Percentiles rank a stretch among this genome's conserved stretches.
These are phyloP conservation scores for Blumeria graminis DNA, from an alignment of 2,329 filamentous ascomycete species.

Conservation along the genomic window DNA sequence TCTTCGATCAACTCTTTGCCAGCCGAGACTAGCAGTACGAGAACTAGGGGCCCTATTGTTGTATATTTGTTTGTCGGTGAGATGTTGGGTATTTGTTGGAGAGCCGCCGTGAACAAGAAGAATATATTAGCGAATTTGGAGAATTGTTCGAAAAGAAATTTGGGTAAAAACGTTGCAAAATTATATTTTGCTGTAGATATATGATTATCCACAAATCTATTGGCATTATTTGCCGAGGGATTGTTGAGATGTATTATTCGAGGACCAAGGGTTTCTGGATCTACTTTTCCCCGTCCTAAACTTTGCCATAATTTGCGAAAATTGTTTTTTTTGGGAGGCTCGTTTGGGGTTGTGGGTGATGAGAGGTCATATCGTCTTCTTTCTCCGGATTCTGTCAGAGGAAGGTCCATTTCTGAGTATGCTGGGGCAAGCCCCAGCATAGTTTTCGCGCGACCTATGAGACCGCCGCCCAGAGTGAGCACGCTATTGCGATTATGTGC, in stretches of 20 bases:
- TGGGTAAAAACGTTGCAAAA: slow-evolving; percentile 71
- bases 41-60: slow-evolving; percentile 76
- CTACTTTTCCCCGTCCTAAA: slow-evolving; percentile 60
- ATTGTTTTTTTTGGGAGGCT: slow-evolving; percentile 31
- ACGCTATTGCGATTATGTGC: slow-evolving; percentile 72
- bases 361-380: slow-evolving; percentile 21
- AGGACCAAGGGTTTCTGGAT: slow-evolving; percentile 77
- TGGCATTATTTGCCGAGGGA: slow-evolving; percentile 64
- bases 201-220: slow-evolving; percentile 90
- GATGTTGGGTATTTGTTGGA: slow-evolving; percentile 88
- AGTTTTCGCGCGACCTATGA: slow-evolving; percentile 72
- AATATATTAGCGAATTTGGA: slow-evolving; percentile 98
- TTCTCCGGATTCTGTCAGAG: slow-evolving; percentile 55
- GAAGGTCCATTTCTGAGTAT: slow-evolving; percentile 97
- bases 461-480: slow-evolving; percentile 59
- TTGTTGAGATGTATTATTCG: slow-evolving; percentile 93
- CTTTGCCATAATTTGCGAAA: slow-evolving; percentile 75
- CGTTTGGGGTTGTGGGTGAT: slow-evolving; percentile 20
- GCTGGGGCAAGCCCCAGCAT: slow-evolving; percentile 65
- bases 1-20: slow-evolving; percentile 90
- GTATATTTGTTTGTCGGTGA: slow-evolving; percentile 91
- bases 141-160: slow-evolving; percentile 95
- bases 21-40: slow-evolving; percentile 84
- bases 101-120: slow-evolving; percentile 86
- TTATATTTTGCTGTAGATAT: slow-evolving; percentile 98